Conservation (phyloP, 345 rosid genomes). For the Lenwebbia sp. region DNA sequence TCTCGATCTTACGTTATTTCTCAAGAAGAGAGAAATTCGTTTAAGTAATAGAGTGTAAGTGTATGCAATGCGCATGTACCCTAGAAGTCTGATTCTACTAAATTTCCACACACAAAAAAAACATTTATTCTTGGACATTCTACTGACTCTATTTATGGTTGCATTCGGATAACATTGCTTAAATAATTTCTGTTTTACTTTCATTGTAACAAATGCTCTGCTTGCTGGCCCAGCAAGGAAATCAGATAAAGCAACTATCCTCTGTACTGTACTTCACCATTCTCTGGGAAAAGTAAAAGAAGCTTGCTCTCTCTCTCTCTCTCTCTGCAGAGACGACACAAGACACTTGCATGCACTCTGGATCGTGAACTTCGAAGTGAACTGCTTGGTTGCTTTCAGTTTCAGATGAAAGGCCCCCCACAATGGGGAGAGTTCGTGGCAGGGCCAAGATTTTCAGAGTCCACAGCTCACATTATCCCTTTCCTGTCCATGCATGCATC, state of each 20-base stretch:
- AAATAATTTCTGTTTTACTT: not conserved
- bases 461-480: not conserved
- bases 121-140: not conserved
- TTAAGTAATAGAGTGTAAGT: too few species aligned
- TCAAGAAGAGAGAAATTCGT: rapidly evolving
- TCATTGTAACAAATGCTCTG: not conserved
- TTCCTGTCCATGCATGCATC: not conserved
- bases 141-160: not conserved
- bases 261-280: not conserved
- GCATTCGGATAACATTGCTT: not conserved
- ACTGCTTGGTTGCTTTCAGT: not conserved
- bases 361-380: not conserved
- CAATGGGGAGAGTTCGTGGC: not conserved
- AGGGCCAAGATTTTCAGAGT: too few species aligned
- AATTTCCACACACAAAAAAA: not conserved
- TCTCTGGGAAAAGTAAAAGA: not conserved
- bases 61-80: not conserved
- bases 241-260: not conserved
- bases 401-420: not conserved
- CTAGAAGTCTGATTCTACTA: not conserved
- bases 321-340: not conserved
- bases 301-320: not conserved
- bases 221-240: not conserved
- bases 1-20: not conserved
- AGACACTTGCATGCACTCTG: not conserved